These are phyloP conservation scores for Eustoma russellianum DNA, from an alignment of 257 asterid species.

Conservation along the genomic window DNA sequence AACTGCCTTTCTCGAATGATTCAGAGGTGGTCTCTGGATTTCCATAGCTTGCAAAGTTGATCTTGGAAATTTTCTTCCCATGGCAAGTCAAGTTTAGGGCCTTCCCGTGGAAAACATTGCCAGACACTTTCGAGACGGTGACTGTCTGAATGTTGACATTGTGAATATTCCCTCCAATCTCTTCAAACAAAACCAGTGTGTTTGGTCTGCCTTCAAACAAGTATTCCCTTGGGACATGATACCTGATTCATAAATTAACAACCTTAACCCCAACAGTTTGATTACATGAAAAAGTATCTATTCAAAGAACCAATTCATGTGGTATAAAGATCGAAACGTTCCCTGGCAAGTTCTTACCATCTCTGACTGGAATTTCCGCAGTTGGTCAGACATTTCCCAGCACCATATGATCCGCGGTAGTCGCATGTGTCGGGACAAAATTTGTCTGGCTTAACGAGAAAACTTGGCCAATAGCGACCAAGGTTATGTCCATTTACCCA, in stretches of 20 bases:
- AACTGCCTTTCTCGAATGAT: slow-evolving; percentile 9
- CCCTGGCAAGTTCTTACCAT: slow-evolving; percentile 11
- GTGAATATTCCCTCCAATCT: slow-evolving; percentile 30
- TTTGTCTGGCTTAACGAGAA: not conserved
- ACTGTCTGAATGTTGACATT: slow-evolving; percentile 16
- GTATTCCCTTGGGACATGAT: slow-evolving; percentile 38
- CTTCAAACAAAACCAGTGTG: slow-evolving; percentile 30
- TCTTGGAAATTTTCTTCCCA: slow-evolving; percentile 10
- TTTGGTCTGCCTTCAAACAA: slow-evolving; percentile 8
- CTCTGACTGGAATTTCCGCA: slow-evolving; percentile 32
- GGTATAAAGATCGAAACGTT: not conserved
- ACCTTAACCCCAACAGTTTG: no score
- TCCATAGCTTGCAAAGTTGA: slow-evolving; percentile 30
- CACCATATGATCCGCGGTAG: slow-evolving; percentile 18
- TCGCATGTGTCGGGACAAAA: slow-evolving; percentile 9
- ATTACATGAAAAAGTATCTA: not conserved
- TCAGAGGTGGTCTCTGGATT: slow-evolving; percentile 10
- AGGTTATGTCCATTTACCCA: slow-evolving; percentile 37
- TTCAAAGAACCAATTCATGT: not conserved
- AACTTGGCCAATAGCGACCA: slow-evolving; percentile 35
- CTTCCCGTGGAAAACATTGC: slow-evolving; percentile 15
- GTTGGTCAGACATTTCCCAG: slow-evolving; percentile 17
- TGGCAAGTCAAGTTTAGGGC: slow-evolving; percentile 16
- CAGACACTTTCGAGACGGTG: not conserved
- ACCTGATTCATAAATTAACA: slow-evolving; percentile 6